A percentile compares a stretch with the other conserved stretches of the same genome.
Conservation (phyloP, 129 eudicot genomes). For the Solidago caesia region DNA sequence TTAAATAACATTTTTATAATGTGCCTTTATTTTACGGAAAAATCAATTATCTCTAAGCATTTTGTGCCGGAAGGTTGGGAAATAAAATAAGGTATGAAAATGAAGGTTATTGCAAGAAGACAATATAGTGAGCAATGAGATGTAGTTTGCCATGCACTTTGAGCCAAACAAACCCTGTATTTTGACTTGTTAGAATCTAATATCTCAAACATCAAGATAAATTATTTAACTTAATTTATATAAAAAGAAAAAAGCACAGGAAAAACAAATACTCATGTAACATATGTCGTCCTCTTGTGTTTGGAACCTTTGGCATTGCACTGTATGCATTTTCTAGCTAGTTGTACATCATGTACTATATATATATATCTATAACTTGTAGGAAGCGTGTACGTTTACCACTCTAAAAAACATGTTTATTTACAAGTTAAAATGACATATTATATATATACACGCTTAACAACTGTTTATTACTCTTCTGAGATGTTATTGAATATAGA, state of each 20-base stretch:
- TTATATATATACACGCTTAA: no score
- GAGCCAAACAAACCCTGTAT: slow-evolving; percentile 38
- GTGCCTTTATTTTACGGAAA: no score
- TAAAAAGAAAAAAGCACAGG: background rate
- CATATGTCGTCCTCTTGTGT: slow-evolving; percentile 22
- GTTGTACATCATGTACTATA: slow-evolving; percentile 3
- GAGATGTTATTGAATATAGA: no score
- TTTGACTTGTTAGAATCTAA: slow-evolving; percentile 29
- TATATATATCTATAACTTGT: no score
- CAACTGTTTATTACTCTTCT: no score
- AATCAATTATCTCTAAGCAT: background rate
- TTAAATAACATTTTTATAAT: no score
- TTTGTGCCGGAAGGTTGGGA: background rate
- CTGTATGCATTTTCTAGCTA: background rate
- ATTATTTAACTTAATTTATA: background rate
- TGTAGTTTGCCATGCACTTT: slow-evolving; percentile 26
- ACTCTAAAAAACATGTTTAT: no score
- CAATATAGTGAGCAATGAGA: slow-evolving; percentile 18
- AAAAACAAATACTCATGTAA: slow-evolving; percentile 12
- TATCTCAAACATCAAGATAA: slow-evolving; percentile 20
- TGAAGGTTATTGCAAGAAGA: slow-evolving; percentile 18
- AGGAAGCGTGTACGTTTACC: no score
- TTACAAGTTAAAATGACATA: no score
- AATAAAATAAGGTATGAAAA: background rate
- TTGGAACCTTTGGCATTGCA: slow-evolving; percentile 28